These are phyloP conservation scores for Hemileia vastatrix DNA, from an alignment of 1,284 basidiomycete genomes.

Conservation along the genomic window DNA sequence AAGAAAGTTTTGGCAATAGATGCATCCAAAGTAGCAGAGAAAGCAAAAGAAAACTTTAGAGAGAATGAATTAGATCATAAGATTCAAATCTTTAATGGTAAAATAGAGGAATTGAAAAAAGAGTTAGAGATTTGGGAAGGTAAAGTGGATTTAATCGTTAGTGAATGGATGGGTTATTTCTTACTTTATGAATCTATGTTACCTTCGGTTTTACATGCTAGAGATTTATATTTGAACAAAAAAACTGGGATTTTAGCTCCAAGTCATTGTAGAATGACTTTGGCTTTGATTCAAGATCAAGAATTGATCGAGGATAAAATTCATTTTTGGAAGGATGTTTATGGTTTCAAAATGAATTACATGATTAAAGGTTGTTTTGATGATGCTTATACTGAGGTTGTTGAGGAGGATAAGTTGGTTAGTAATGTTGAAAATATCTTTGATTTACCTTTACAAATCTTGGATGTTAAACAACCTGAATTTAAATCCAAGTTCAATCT, in stretches of 20 bases:
- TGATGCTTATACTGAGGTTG: no score
- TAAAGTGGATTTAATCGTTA: slow-evolving; percentile 87
- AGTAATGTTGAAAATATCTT: no score
- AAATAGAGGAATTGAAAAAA: slow-evolving; percentile 70
- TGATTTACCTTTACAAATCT: no score
- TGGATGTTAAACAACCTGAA: no score
- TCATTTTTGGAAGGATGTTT: slow-evolving; percentile 80
- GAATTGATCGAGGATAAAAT: slow-evolving; percentile 70
- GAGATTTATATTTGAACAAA: slow-evolving; percentile 72
- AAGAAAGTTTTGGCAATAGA: slow-evolving; percentile 89
- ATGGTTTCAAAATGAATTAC: no score
- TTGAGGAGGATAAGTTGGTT: no score
- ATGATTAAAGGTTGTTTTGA: no score
- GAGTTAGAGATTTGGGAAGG: slow-evolving; percentile 56
- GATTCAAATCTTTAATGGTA: slow-evolving; percentile 75
- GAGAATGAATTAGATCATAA: slow-evolving; percentile 65
- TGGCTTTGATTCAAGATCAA: slow-evolving; percentile 65
- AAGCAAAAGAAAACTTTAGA: slow-evolving; percentile 69
- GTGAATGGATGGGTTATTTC: slow-evolving; percentile 79
- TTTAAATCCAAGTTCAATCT: slow-evolving; percentile 32
- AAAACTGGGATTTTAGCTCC: slow-evolving; percentile 77
- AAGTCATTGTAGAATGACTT: slow-evolving; percentile 74
- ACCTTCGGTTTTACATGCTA: slow-evolving; percentile 78
- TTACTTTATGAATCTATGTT: slow-evolving; percentile 90
- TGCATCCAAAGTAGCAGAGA: slow-evolving; percentile 73